Evolutionary conservation across 257 asterid species (phyloP).

Genomic region (Prunella vulgaris): DNA sequence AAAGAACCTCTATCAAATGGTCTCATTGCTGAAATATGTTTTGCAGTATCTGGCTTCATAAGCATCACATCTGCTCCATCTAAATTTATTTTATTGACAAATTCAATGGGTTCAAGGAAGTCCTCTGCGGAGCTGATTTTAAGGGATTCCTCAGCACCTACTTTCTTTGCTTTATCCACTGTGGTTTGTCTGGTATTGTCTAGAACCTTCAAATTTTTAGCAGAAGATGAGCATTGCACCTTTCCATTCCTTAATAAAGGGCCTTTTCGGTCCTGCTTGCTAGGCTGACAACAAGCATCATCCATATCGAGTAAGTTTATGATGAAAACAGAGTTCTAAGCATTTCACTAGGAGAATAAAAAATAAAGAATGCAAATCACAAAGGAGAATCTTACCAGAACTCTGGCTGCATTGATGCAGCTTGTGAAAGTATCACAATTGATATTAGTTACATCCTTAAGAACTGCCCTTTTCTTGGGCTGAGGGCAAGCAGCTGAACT

Average conservation of each 20-base stretch:
- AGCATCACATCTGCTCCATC: constrained; percentile 31
- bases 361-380: not conserved
- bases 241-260: constrained; percentile 42
- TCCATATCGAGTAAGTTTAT: not conserved
- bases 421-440: constrained; percentile 43
- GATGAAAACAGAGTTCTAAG: not conserved
- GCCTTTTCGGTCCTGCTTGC: constrained; percentile 36
- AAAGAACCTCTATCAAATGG: constrained; percentile 39
- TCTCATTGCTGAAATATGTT: constrained; percentile 17
- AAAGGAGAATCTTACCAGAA: constrained; percentile 37
- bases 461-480: constrained; percentile 72
- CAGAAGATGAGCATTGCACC: constrained; percentile 36
- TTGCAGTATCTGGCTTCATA: constrained; percentile 21
- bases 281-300: constrained; percentile 27
- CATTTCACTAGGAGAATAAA: not conserved
- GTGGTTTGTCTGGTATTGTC: constrained; percentile 26
- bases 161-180: constrained; percentile 22
- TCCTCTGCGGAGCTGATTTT: constrained; percentile 23
- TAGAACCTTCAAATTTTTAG: constrained; percentile 28
- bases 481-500: constrained; percentile 35
- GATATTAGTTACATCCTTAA: constrained; percentile 77
- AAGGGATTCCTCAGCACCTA: constrained; percentile 31
- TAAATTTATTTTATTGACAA: constrained; percentile 6
- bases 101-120: constrained; percentile 28
- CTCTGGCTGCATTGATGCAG: constrained; percentile 43